Percentiles rank a stretch among this genome's conserved stretches.
phyloP scores from a whole-genome alignment of 805 yeast species.

The Saturnispora silvae region DNA sequence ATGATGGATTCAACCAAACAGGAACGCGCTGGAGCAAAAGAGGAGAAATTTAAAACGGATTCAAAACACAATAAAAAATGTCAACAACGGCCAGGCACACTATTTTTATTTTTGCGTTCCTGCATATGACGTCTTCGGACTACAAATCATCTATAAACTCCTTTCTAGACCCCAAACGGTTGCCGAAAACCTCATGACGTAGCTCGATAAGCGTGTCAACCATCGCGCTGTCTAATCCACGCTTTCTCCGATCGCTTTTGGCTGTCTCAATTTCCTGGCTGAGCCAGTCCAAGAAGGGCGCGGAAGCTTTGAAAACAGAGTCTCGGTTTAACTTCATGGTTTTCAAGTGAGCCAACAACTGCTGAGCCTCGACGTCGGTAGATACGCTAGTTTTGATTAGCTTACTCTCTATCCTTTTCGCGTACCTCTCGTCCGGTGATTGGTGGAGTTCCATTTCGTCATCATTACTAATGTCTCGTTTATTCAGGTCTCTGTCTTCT shows the following conservation, averaged over 20 bases:
- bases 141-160: slow-evolving; percentile 24
- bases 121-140: too few species aligned
- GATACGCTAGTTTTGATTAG: slow-evolving; percentile 20
- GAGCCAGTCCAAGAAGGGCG: slow-evolving; percentile 56
- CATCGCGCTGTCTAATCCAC: slow-evolving; percentile 12
- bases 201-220: slow-evolving; percentile 20
- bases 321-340: slow-evolving; percentile 23
- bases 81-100: slow-evolving; percentile 3
- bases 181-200: slow-evolving; percentile 69
- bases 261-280: slow-evolving; percentile 16
- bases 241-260: slow-evolving; percentile 14
- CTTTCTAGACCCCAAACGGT: slow-evolving; percentile 60
- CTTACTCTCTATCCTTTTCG: slow-evolving; percentile 28
- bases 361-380: slow-evolving; percentile 32
- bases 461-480: slow-evolving; percentile 12
- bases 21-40: too few species aligned
- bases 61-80: neutral
- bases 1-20: too few species aligned
- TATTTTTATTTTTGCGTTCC: too few species aligned
- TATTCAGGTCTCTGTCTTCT: slow-evolving; percentile 28
- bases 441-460: neutral
- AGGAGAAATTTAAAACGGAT: slow-evolving; percentile 1
- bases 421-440: slow-evolving; percentile 24
- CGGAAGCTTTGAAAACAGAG: slow-evolving; percentile 25
- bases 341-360: slow-evolving; percentile 31